A percentile compares a stretch with the other conserved stretches of the same genome.
Conservation (phyloP, 1,139 yeast genomes). For the Nakaseomyces sp. region DNA sequence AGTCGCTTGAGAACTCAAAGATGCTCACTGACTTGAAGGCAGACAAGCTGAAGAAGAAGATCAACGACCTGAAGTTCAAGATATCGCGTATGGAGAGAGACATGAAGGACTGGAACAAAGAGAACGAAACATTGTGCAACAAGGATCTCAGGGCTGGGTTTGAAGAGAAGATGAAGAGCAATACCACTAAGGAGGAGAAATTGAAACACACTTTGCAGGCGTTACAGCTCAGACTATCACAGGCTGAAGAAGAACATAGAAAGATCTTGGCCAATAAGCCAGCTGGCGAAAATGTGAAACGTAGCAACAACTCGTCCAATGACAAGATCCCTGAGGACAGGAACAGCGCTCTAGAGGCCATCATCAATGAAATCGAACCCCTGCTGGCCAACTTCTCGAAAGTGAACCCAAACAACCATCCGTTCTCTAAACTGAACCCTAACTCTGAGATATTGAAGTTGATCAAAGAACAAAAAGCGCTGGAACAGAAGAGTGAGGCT, state of each 20-base stretch:
- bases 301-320: neutral
- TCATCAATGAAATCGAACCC: neutral
- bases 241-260: constrained; percentile 9
- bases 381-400: neutral
- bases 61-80: constrained; percentile 18
- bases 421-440: neutral
- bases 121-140: constrained; percentile 15
- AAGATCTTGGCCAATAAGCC: neutral
- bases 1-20: constrained; percentile 29
- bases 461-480: constrained; percentile 22
- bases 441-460: constrained; percentile 15
- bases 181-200: constrained; percentile 17
- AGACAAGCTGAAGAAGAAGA: constrained; percentile 24
- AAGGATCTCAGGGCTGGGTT: constrained; percentile 14
- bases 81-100: constrained; percentile 25
- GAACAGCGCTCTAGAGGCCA: neutral
- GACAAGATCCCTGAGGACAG: neutral
- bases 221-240: too few relatives aligned
- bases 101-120: constrained; percentile 21
- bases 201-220: too few relatives aligned
- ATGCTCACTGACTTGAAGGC: constrained; percentile 26
- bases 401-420: neutral
- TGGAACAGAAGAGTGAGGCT: constrained; percentile 22
- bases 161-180: constrained; percentile 9
- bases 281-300: constrained; percentile 4